Base-by-base conservation (phyloP, 164 flowering plant species). In the Amborella trichopoda region DNA sequence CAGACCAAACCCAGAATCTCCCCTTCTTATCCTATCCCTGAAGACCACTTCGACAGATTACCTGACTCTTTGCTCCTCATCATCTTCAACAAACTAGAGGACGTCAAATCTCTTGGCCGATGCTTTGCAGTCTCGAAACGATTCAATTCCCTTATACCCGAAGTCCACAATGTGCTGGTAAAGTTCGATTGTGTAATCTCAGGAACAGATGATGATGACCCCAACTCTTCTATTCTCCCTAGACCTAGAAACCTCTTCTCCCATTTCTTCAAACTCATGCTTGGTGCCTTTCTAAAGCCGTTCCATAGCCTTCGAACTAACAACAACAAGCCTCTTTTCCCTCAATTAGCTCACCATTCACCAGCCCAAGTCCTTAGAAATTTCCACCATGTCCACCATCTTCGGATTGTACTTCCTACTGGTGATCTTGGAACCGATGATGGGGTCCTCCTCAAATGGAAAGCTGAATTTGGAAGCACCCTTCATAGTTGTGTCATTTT, bases 101-200 rank as follows among this genome's bases (percentile, higher is more conserved):
- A 77, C 59, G 49, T 72, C 63, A 77, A 77, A 57, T 40, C 76
- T 23, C 64, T 77, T 12, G 60, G 60, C 24, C 74, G 70, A 2
- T 72, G 75, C 60, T 61, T 71, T 10, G 53, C 68, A 40, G 75
- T 78, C 2, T 71, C 68, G 6, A 60, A 59, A 36, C 77, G 81
- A 6, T 75, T 78, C 73, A 60, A 70, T 65, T 61, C 69, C 11
- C 66, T 77, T 23, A 76, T 75, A 16, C 71, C 78, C 2, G 68
- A 68, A 13, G 41, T 56, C 23, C 75, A 78, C 8, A 52, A 63
- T 4, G 61, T 78, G 14, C 48, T 68, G 22, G 55, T 70, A 13
- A 46, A 39, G 3, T 68, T 78, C 28, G 85, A 78, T 56, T 48
- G 72, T 14, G 78, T 76, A n/a, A 58, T 75, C 60, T 73, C 52